Evolutionary conservation across 1,284 basidiomycete genomes (phyloP).

Genomic region (Rhodofomes roseus): DNA sequence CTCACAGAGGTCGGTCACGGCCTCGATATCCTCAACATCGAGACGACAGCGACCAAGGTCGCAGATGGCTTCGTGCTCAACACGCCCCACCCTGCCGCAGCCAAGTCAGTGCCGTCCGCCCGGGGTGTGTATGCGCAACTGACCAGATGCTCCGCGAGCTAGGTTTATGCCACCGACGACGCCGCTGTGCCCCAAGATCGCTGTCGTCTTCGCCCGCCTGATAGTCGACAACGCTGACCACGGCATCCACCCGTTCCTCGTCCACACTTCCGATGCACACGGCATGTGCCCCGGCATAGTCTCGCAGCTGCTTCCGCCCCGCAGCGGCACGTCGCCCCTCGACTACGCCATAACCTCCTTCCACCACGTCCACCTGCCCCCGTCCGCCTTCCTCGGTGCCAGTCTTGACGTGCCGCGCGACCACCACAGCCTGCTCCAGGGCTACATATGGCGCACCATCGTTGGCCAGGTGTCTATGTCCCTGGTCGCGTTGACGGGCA

Average conservation of each 20-base stretch:
- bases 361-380: constrained; percentile 41
- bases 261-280: neutral
- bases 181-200: constrained; percentile 25
- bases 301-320: constrained; percentile 36
- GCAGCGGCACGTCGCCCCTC: constrained; percentile 42
- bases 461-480: constrained; percentile 38
- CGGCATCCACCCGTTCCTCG: constrained; percentile 24
- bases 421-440: constrained; percentile 45
- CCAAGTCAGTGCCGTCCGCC: constrained; percentile 4
- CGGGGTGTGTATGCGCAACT: neutral
- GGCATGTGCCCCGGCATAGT: neutral
- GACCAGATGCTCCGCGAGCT: neutral
- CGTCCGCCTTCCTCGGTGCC: constrained; percentile 31
- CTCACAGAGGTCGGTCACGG: constrained; percentile 37
- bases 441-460: constrained; percentile 50
- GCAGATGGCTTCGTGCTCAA: constrained; percentile 28
- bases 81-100: constrained; percentile 25
- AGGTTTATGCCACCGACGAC: constrained; percentile 38
- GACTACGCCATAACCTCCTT: constrained; percentile 48
- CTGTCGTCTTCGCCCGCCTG: constrained; percentile 28
- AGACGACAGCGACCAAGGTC: constrained; percentile 31
- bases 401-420: constrained; percentile 25
- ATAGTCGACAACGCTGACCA: constrained; percentile 19
- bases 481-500: constrained; percentile 35
- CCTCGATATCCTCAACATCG: constrained; percentile 30